Base-by-base conservation (phyloP, 768 basidiomycete genomes). In the Tephrocybe rancida region DNA sequence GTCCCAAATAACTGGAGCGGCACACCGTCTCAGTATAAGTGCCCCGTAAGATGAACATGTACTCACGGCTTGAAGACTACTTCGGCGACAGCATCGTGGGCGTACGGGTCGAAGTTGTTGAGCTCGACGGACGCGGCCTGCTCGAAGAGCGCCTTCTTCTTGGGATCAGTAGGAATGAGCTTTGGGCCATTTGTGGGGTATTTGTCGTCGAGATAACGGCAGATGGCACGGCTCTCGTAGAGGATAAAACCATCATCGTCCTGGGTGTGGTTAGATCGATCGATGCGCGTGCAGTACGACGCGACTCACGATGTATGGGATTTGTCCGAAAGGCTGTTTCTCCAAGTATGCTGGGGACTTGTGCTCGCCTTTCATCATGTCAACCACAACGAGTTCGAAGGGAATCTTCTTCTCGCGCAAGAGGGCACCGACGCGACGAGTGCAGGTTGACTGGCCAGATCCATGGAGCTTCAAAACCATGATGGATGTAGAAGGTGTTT, bases 161-260 rank as follows among this genome's bases (percentile, higher is more conserved):
- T 70, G 26, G 66, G 39, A n/a, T 73, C 73, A n/a, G 69, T 71
- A 2, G 87, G 86, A 25, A 84, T 69, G 27, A 88, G 73, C 11
- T 66, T 52, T 4, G 78, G 72, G 19, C 83, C 84, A 54, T 84
- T 76, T 44, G 69, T 53, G 6, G 76, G 63, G 59, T 83, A 82
- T 65, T 86, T 87, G 34, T 66, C 64, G 30, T 73, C 79, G 59
- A 88, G 61, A 64, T 88, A 90, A 13, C 82, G 78, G 32, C 62
- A 66, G 55, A 88, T 86, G 0, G 85, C 85, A 13, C 85, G 81
- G 35, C 78, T 78, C 61, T 87, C 85, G 64, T 77, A 87, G 24
- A 90, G 58, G 50, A 79, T 70, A 66, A 86, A 81, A 4, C 84
- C 83, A 39, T 80, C 80, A 21, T 83, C 81, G 47, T 78, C 67